Percentiles rank a stretch among this genome's conserved stretches.
phyloP scores from a whole-genome alignment of 2,329 filamentous ascomycete genomes.

The Pestalotiopsis sp. region DNA sequence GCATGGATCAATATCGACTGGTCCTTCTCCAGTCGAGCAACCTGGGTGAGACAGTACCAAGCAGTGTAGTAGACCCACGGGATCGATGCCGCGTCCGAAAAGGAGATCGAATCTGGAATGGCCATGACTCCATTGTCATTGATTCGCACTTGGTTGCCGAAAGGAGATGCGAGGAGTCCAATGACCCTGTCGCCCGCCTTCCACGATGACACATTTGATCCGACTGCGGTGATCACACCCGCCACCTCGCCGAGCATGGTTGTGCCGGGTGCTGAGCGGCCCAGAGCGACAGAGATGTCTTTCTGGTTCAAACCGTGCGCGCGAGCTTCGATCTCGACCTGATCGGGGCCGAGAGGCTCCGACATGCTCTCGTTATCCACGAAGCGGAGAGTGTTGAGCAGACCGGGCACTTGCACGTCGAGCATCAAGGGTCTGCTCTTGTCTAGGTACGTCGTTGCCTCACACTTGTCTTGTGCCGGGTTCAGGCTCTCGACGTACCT shows the following conservation, averaged over 20 bases:
- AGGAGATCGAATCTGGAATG: constrained; percentile 11
- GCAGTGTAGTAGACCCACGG: neutral
- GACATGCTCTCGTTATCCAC: neutral
- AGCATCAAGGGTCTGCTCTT: constrained; percentile 3
- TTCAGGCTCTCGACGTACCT: constrained; percentile 1
- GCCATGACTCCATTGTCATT: constrained; percentile 15
- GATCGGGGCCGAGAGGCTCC: neutral
- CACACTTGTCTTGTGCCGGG: neutral
- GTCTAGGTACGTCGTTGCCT: neutral
- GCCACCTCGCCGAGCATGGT: neutral
- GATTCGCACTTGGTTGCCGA: neutral
- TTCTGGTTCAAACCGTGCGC: neutral
- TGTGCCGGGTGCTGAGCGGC: neutral
- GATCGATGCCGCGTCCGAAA: neutral
- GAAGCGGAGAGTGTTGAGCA: neutral
- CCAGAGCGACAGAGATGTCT: neutral
- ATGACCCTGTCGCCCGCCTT: constrained; percentile 17
- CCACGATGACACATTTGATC: neutral
- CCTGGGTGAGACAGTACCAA: neutral
- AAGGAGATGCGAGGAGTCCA: neutral
- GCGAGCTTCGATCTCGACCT: neutral
- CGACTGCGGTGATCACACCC: neutral
- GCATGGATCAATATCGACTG: constrained; percentile 2
- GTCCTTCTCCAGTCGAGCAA: neutral
- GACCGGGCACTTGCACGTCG: neutral